These are phyloP conservation scores for Gymnopilus dilepis DNA, from an alignment of 768 basidiomycete species.

Conservation along the genomic window DNA sequence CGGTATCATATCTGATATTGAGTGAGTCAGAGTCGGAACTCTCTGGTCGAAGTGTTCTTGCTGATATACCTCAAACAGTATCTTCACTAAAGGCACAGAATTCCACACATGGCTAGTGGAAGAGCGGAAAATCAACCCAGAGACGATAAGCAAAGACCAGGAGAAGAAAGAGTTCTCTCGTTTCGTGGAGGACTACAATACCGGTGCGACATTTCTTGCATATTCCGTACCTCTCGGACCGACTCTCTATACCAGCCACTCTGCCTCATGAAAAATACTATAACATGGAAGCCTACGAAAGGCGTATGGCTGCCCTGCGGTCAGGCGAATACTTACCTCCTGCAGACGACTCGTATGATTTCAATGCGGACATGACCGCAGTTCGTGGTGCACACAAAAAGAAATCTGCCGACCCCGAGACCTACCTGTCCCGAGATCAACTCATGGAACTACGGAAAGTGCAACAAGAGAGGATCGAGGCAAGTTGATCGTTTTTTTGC, in stretches of 20 bases:
- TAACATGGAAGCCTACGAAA: constrained; percentile 84
- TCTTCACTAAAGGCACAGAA: constrained; percentile 83
- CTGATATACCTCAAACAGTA: constrained; percentile 46
- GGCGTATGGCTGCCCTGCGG: constrained; percentile 82
- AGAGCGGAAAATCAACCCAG: constrained; percentile 90
- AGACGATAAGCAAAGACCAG: constrained; percentile 84
- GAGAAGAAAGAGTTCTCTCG: constrained; percentile 83
- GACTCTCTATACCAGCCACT: constrained; percentile 61
- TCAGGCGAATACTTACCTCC: constrained; percentile 84
- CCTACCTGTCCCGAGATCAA: constrained; percentile 79
- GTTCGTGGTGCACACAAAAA: constrained; percentile 76
- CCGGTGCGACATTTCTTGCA: constrained; percentile 50
- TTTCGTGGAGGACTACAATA: constrained; percentile 86
- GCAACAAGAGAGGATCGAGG: constrained; percentile 85
- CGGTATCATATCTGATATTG: constrained; percentile 83
- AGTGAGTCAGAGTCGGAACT: constrained; percentile 66
- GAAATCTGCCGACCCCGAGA: constrained; percentile 67
- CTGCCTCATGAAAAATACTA: constrained; percentile 96
- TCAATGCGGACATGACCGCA: constrained; percentile 83
- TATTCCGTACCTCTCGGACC: neutral
- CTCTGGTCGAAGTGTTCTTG: neutral
- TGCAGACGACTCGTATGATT: constrained; percentile 75
- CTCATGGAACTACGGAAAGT: constrained; percentile 81
- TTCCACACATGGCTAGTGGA: constrained; percentile 94
- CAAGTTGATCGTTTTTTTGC: constrained; percentile 34